Evolutionary conservation across 495 filamentous ascomycete genomes (phyloP).

Genomic region (Xylaria intraflava): DNA sequence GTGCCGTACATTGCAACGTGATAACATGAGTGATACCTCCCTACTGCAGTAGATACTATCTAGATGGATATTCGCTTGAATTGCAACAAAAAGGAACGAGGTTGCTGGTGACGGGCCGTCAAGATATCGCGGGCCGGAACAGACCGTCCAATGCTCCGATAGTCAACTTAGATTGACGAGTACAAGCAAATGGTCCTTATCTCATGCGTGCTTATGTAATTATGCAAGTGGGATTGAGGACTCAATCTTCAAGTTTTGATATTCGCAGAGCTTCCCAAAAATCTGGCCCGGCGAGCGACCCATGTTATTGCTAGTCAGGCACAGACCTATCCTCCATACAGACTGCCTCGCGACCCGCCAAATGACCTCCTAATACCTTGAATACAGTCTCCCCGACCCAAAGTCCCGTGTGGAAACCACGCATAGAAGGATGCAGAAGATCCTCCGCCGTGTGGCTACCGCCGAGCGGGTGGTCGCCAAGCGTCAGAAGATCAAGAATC

Average conservation of each 20-base stretch:
- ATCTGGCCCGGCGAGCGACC: conserved; percentile 2
- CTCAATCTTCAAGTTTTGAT: background rate
- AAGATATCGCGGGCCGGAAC: background rate
- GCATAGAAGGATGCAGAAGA: conserved; percentile 57
- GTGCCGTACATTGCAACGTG: no score
- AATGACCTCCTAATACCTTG: conserved; percentile 1
- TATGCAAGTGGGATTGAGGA: background rate
- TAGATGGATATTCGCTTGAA: background rate
- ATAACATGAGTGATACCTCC: no score
- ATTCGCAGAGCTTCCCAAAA: conserved; percentile 13
- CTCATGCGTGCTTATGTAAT: background rate
- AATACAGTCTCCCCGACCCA: background rate
- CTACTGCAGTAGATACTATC: no score
- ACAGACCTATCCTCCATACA: background rate
- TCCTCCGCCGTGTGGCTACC: conserved; percentile 60
- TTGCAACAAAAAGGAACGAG: background rate
- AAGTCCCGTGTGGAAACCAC: background rate
- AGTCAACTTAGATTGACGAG: no score
- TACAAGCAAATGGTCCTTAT: background rate
- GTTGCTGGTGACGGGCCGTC: background rate
- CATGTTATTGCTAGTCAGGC: background rate
- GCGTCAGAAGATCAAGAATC: conserved; percentile 34
- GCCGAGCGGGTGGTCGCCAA: conserved; percentile 58
- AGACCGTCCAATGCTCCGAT: background rate
- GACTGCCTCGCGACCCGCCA: background rate